Base-by-base conservation (phyloP, 2,329 filamentous ascomycete species). In the Apiospora marii region DNA sequence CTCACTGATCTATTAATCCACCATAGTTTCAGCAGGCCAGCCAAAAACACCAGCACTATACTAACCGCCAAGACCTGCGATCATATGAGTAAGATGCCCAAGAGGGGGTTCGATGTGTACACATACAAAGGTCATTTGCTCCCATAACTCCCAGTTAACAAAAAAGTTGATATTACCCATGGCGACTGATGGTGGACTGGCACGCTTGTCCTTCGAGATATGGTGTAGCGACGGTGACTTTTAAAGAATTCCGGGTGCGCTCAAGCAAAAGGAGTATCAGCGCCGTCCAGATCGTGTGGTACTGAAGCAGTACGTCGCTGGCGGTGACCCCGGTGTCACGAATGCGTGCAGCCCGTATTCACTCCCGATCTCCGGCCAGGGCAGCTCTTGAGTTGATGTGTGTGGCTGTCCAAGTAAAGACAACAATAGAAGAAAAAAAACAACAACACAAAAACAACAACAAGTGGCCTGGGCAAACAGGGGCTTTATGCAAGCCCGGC, bases 51-150 rank as follows among this genome's bases (percentile, higher is more conserved):
- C 49, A 91, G 76, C 68, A 89, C 87, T 75, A 97, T 95, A 73
- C 89, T 89, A 76, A 89, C 89, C 49, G 87, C 93, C 68, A 97
- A 88, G 43, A 94, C 88, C 94, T 97, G 71, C 12, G 34, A 61
- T n/a, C 16, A 12, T 22, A 69, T 80, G 69, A 81, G 78, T 72
- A 51, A 69, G 8, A 8, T 69, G 14, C 58, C 49, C 67, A 22
- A 41, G 44, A 22, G 1, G 34, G 19, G 13, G 41, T 43, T 34
- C 24, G 34, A 4, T 16, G 7, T 3, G 13, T 44, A 43, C 22
- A 87, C 93, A 87, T 85, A 97, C 95, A 85, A 97, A 94, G 70
- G 92, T 93, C 91, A 98, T 92, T 85, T 97, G 91, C 86, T 96
- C 90, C 95, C 95, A 98, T 78, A 96, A 84, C 77, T 89, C 85